Evolutionary conservation across 1,284 basidiomycete species (phyloP), one percentile per base, ranked within the genome.

Genomic region (Pyrrhoderma lamaoense): DNA sequence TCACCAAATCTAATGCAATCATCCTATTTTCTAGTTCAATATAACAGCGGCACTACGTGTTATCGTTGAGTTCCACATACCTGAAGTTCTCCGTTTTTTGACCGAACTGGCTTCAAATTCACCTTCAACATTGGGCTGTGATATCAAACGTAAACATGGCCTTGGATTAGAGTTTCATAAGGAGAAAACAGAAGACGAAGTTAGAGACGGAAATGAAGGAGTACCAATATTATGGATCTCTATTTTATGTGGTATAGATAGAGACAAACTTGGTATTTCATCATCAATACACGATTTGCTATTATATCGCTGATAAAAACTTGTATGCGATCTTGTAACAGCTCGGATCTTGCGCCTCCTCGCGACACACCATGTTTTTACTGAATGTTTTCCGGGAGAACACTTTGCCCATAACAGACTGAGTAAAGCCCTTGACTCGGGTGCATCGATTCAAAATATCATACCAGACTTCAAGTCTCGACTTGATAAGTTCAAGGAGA

Each of bases 391-490:
- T 2, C 66, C 65, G 61, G 60, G 67, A 38, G 59, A 60, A 1
- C 37, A 39, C n/a, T 71, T 68, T 46, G 62, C 64, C 1, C 65
- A 68, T 53, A 71, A 68, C 42, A 63, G 62, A 7, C 54, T 65
- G 11, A 67, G 67, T 7, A 60, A 61, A 1, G 46, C 63, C 8
- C 57, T 69, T 8, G 55, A 60, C 35, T 68, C 65, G 35, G 51
- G 57, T 27, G 65, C 66, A n/a, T 7, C 38, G 8, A 13, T 51
- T 5, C 43, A 46, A 35, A 39, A 51, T 36, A 43, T 54, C 14
- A 43, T 54, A 25, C 13, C 44, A 2, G 18, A 16, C 2, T 14
- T 19, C 27, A 27, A 18, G 16, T 8, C 43, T 8, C 43, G 25
- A 5, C 7, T 40, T 40, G 7, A 22, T 18, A 22, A 7, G 38